These are phyloP conservation scores for Saturnispora ahearnii DNA, from an alignment of 805 yeast species.

Conservation along the genomic window DNA sequence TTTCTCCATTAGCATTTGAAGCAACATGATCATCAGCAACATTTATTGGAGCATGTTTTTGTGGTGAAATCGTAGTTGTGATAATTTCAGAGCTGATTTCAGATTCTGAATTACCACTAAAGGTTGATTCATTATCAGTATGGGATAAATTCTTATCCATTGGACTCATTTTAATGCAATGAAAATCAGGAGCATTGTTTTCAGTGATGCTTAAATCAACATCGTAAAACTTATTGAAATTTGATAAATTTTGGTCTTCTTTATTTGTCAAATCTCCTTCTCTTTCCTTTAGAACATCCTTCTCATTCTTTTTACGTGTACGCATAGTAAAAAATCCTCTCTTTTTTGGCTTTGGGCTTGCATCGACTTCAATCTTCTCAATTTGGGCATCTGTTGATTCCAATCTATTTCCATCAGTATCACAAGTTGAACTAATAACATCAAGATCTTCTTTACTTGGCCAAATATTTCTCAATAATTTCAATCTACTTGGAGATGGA, in stretches of 20 bases:
- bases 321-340: slow-evolving; percentile 5
- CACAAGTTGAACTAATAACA: neutral
- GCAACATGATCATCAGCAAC: neutral
- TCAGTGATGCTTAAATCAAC: neutral
- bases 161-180: slow-evolving; percentile 5
- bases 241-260: neutral
- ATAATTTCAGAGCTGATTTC: slow-evolving; percentile 9
- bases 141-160: neutral
- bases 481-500: neutral
- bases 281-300: neutral
- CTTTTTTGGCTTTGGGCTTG: neutral
- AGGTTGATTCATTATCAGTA: neutral
- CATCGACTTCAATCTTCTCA: neutral
- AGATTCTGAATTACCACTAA: slow-evolving; percentile 4
- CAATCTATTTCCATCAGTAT: neutral
- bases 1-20: neutral
- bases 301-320: slow-evolving; percentile 4
- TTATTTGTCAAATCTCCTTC: slow-evolving; percentile 13
- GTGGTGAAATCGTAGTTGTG: neutral
- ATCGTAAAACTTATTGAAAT: neutral
- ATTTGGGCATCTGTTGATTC: neutral
- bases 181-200: neutral
- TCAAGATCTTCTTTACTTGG: neutral
- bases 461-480: neutral
- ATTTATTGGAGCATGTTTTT: neutral